A percentile compares a stretch with the other conserved stretches of the same genome.
phyloP scores from a whole-genome alignment of 768 basidiomycete genomes.

The Sarcodon aspratus region DNA sequence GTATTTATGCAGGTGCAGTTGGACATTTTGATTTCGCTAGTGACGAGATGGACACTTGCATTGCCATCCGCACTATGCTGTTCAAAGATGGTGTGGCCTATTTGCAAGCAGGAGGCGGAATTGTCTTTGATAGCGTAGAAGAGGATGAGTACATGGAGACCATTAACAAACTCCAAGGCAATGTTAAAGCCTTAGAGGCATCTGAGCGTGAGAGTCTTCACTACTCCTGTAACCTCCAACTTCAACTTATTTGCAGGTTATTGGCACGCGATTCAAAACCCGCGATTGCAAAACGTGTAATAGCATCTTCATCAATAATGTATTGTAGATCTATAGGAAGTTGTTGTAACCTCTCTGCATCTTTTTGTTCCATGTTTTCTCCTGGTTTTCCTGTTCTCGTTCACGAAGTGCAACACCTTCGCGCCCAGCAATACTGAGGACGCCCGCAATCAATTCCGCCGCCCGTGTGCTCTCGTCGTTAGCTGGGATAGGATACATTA shows the following conservation, averaged over 20 bases:
- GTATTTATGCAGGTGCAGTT: slow-evolving; percentile 94
- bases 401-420: slow-evolving; percentile 48
- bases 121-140: slow-evolving; percentile 94
- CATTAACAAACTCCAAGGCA: slow-evolving; percentile 86
- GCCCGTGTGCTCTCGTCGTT: slow-evolving; percentile 92
- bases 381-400: slow-evolving; percentile 14
- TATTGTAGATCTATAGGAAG: background rate
- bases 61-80: slow-evolving; percentile 95
- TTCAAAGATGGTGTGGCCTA: slow-evolving; percentile 91
- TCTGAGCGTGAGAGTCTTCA: slow-evolving; percentile 67
- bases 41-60: slow-evolving; percentile 97
- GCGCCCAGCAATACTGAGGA: slow-evolving; percentile 80
- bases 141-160: slow-evolving; percentile 97
- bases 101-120: slow-evolving; percentile 93
- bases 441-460: slow-evolving; percentile 83
- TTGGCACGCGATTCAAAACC: slow-evolving; percentile 55
- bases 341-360: background rate
- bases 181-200: slow-evolving; percentile 71
- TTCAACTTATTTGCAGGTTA: slow-evolving; percentile 33
- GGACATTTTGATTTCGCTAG: slow-evolving; percentile 95
- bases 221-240: slow-evolving; percentile 6
- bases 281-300: background rate
- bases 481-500: slow-evolving; percentile 98
- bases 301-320: slow-evolving; percentile 10
- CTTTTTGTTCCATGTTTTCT: background rate